phyloP scores from a whole-genome alignment of 768 basidiomycete genomes.

The Suillus discolor region DNA sequence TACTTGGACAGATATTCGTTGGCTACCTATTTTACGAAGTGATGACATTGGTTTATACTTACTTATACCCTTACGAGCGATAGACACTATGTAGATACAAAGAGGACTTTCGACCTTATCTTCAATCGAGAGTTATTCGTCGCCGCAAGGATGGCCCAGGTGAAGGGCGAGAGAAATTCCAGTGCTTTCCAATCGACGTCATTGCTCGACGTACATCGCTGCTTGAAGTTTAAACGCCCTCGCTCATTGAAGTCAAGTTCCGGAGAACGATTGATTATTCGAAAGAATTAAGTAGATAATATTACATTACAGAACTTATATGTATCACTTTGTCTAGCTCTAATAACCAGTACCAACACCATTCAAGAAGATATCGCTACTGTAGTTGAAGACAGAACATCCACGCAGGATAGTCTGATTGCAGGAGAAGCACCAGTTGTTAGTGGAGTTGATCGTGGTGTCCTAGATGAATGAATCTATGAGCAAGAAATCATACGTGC shows the following conservation, averaged over 20 bases:
- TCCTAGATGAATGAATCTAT: conserved; percentile 14
- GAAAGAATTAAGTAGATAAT: not conserved
- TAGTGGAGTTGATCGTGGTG: conserved; percentile 33
- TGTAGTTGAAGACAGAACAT: conserved; percentile 34
- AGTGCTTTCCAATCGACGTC: too few species aligned
- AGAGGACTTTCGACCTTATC: not conserved
- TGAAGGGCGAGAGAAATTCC: not conserved
- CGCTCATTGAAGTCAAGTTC: not conserved
- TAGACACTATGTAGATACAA: not conserved
- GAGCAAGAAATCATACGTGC: not conserved
- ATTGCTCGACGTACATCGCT: not conserved
- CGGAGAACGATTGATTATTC: not conserved
- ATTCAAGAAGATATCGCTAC: conserved; percentile 29
- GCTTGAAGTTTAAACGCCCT: not conserved
- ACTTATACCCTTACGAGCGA: not conserved
- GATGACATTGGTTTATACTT: not conserved
- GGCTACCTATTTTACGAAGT: not conserved
- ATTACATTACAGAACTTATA: not conserved
- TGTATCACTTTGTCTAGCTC: not conserved
- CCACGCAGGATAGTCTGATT: conserved; percentile 35
- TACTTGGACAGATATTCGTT: not conserved
- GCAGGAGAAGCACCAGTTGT: conserved; percentile 36
- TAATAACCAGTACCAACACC: not conserved
- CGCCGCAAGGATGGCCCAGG: not conserved
- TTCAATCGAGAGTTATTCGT: not conserved